A percentile compares a stretch with the other conserved stretches of the same genome.
Conservation (phyloP, 2,329 filamentous ascomycete species). For the Fusarium ramigenum region DNA sequence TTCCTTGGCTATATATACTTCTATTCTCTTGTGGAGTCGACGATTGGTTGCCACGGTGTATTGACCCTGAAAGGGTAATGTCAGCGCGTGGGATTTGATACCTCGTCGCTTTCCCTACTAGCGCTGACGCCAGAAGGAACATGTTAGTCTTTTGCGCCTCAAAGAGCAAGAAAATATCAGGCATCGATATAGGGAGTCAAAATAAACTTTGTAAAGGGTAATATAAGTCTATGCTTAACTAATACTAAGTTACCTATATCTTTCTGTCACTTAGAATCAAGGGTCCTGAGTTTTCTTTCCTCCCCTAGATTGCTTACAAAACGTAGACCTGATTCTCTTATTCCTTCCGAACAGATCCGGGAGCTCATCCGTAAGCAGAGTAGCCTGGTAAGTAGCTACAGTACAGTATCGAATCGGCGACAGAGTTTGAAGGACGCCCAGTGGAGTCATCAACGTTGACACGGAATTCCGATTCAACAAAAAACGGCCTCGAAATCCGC, state of each 20-base stretch:
- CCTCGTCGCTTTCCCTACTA: neutral
- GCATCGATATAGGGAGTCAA: too few species aligned
- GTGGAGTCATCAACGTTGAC: neutral
- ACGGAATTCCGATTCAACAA: neutral
- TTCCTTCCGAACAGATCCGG: neutral
- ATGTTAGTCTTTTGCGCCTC: too few species aligned
- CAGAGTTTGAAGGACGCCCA: fast-evolving
- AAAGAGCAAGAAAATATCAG: too few species aligned
- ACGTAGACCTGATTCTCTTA: fast-evolving
- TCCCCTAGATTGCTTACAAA: neutral
- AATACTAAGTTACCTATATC: too few species aligned
- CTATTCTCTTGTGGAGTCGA: fast-evolving
- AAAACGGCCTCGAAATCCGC: fast-evolving
- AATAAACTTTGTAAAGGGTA: too few species aligned
- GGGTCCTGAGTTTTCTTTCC: too few species aligned
- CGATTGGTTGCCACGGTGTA: neutral
- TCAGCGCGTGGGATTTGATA: neutral
- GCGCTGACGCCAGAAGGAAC: neutral
- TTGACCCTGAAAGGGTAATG: neutral
- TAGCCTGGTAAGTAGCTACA: neutral
- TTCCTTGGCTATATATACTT: neutral
- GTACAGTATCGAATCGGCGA: neutral
- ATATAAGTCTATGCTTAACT: too few species aligned
- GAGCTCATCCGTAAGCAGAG: neutral
- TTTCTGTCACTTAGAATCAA: too few species aligned